Evolutionary conservation across 106 monocot genomes (phyloP), one percentile per base, ranked within the genome.

Genomic region (Apostasia shenzhenica): DNA sequence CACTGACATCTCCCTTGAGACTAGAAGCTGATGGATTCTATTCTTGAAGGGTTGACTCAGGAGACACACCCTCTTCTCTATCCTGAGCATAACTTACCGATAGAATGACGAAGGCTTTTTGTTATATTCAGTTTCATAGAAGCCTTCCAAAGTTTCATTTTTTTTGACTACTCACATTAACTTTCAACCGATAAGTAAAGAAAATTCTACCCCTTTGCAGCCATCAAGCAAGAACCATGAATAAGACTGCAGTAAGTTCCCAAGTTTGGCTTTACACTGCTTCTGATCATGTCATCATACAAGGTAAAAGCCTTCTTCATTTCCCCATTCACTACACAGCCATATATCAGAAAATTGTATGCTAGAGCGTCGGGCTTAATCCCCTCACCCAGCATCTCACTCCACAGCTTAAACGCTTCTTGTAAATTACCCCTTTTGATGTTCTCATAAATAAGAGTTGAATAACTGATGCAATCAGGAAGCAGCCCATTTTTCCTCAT

Each of bases 401-500:
- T 77, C 95, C 95, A 97, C n/a, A 89, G 67, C 63, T 69, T 69
- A 49, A 89, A 81, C 76, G 89, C 95, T 81, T 82, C 68, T 6
- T 59, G 8, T 49, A 92, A 48, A 58, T 86, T 62, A 41, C 92
- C 91, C 41, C 0, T 70, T 72, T 59, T 95, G 63, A 78, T 89
- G 43, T 81, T 78, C 58, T 84, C 82, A 61, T 82, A 66, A 49
- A 97, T 84, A 53, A 97, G 69, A 63, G 89, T 86, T 13, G 92
- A 84, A 78, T 89, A 97, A 56, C 80, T 92, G 57, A 92, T 79
- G 72, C 89, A 87, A 72, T 97, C 95, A 46, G 89, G 95, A 62
- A 65, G 54, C 14, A 84, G 41, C 49, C 72, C 82, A 64, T 78
- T 78, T 2, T 61, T 67, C 54, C 53, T 79, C 89, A 92, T 97